Conservation (phyloP, 2,329 filamentous ascomycete species). For the Davidsoniella virescens region DNA sequence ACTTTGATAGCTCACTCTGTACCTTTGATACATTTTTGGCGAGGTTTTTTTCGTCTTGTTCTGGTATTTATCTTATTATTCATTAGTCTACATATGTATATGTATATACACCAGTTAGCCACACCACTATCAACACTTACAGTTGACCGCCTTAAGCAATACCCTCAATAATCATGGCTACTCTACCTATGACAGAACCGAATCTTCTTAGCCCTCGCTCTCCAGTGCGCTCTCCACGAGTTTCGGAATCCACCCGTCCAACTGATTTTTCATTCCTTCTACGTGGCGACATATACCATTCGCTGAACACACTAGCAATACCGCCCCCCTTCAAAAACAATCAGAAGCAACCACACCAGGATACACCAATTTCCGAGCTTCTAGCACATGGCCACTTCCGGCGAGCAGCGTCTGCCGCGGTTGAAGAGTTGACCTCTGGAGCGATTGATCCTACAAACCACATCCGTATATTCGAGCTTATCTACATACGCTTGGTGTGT, state of each 20-base stretch:
- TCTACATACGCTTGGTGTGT: constrained; percentile 70
- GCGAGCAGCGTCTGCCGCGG: constrained; percentile 54
- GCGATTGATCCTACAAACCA: constrained; percentile 40
- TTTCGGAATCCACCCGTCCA: constrained; percentile 12
- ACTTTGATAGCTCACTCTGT: constrained; percentile 4
- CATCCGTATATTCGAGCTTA: constrained; percentile 52
- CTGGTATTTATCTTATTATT: not conserved
- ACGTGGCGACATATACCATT: constrained; percentile 67
- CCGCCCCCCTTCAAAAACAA: constrained; percentile 54
- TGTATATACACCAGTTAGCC: not conserved
- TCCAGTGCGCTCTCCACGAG: constrained; percentile 18
- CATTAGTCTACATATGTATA: not conserved
- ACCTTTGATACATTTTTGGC: not conserved
- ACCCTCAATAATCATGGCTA: constrained; percentile 14
- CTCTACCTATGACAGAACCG: constrained; percentile 11
- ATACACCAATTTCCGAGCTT: constrained; percentile 51
- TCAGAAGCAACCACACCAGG: constrained; percentile 42
- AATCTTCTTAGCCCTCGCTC: constrained; percentile 8
- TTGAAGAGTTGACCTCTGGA: constrained; percentile 40
- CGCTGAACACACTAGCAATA: constrained; percentile 47
- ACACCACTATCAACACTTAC: not conserved
- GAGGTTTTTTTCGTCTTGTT: not conserved
- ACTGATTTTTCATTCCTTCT: constrained; percentile 73
- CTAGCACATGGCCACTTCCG: constrained; percentile 63
- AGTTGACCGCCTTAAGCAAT: not conserved